Conservation (phyloP, 768 basidiomycete species). For the Lentinula detonsa region DNA sequence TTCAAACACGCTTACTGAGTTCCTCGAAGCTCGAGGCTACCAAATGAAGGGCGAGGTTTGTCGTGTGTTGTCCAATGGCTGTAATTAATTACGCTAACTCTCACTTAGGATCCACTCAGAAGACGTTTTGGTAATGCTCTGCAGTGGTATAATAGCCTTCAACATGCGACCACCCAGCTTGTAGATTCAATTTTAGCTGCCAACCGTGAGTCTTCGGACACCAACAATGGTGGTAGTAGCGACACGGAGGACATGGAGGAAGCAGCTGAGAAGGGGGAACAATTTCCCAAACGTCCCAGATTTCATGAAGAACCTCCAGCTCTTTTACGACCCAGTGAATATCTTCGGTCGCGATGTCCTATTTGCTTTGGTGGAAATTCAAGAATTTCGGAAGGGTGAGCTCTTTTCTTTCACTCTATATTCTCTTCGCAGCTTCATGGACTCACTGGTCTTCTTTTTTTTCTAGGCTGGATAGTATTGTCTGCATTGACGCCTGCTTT, state of each 20-base stretch:
- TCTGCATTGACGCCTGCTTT: slow-evolving; percentile 27
- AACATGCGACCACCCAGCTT: no score
- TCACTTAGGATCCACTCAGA: slow-evolving; percentile 16
- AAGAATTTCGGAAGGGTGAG: not conserved
- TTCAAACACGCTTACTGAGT: slow-evolving; percentile 9
- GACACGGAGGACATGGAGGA: not conserved
- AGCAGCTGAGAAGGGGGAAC: not conserved
- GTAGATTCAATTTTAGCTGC: no score
- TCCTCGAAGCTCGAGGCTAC: slow-evolving; percentile 9
- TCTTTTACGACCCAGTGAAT: slow-evolving; percentile 12
- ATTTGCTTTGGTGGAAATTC: slow-evolving; percentile 19
- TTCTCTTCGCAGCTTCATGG: no score
- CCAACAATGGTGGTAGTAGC: not conserved
- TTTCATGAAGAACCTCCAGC: no score
- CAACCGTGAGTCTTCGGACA: no score
- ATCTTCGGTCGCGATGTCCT: slow-evolving; percentile 17
- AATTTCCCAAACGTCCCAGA: no score
- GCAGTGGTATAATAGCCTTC: no score
- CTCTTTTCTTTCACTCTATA: no score
- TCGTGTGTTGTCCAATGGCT: not conserved
- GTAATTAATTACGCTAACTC: not conserved
- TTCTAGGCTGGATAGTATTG: slow-evolving; percentile 18
- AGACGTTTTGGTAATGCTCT: slow-evolving; percentile 11
- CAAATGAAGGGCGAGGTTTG: slow-evolving; percentile 9
- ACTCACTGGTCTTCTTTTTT: not conserved